Conservation (phyloP, 2,329 filamentous ascomycete genomes). For the Apiospora rasikravindrae region DNA sequence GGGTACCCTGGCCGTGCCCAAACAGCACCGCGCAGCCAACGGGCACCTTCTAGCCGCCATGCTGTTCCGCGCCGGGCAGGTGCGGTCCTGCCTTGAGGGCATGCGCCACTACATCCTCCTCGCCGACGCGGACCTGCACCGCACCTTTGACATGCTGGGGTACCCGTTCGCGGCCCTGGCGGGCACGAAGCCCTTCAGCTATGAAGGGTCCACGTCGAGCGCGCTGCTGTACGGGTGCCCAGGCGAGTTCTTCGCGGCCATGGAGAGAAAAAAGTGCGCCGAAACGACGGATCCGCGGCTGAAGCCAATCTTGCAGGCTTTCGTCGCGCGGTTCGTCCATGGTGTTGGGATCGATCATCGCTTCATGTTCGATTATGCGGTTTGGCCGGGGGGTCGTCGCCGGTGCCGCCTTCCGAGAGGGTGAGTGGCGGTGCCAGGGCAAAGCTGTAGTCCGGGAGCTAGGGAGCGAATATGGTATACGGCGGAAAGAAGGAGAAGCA, state of each 20-base stretch:
- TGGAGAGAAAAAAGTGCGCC: background rate
- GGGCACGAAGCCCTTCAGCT: constrained; percentile 17
- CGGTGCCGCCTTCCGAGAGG: background rate
- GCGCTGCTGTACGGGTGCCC: constrained; percentile 20
- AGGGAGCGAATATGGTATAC: background rate
- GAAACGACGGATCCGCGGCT: background rate
- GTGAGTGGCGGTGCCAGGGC: background rate
- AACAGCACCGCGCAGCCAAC: constrained; percentile 18
- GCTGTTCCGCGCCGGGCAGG: constrained; percentile 24
- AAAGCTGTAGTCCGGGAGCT: background rate
- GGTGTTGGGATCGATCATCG: constrained; percentile 24
- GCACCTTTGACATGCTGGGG: constrained; percentile 22
- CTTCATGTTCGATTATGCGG: constrained; percentile 23
- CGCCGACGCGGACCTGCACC: constrained; percentile 21
- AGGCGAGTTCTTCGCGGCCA: constrained; percentile 18
- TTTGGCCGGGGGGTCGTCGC: constrained; percentile 23
- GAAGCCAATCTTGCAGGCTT: constrained; percentile 17
- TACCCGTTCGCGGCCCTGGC: constrained; percentile 22
- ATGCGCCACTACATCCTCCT: constrained; percentile 24
- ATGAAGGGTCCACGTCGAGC: constrained; percentile 24
- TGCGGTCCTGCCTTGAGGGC: constrained; percentile 19
- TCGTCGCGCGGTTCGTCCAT: constrained; percentile 20
- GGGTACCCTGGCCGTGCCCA: constrained; percentile 22
- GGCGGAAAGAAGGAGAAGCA: too few relatives aligned
- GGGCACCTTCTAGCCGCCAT: constrained; percentile 23